A percentile compares a stretch with the other conserved stretches of the same genome.
Conservation (phyloP, 2,329 filamentous ascomycete species). For the Botrytis hyacinthi region DNA sequence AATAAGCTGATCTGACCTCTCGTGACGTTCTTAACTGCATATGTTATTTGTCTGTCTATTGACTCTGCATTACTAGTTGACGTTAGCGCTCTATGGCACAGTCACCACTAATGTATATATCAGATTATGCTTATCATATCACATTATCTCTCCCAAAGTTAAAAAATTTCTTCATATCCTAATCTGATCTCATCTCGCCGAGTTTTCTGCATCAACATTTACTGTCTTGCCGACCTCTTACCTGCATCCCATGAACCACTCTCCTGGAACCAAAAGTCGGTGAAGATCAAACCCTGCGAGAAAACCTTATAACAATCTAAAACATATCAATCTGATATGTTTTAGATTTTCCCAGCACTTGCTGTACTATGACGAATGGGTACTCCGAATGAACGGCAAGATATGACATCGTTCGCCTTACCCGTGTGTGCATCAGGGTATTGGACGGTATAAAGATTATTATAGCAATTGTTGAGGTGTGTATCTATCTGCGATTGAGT, state of each 20-base stretch:
- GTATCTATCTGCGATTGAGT: accelerated
- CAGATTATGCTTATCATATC: neutral
- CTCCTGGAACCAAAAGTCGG: constrained; percentile 18
- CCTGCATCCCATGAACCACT: constrained; percentile 11
- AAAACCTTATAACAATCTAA: neutral
- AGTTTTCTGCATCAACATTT: neutral
- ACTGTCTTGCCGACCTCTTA: neutral
- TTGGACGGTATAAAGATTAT: neutral
- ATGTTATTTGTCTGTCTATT: neutral
- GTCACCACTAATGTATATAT: neutral
- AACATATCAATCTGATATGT: neutral
- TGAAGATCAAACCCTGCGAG: neutral
- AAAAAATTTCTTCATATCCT: neutral
- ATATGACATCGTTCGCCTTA: neutral
- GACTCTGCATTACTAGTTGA: neutral
- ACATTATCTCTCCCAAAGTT: neutral
- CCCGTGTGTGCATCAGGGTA: neutral
- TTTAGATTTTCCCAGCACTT: neutral
- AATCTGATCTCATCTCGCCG: neutral
- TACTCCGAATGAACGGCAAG: neutral
- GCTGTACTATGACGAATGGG: neutral
- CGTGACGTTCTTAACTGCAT: neutral
- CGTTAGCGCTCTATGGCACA: neutral
- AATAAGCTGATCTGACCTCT: constrained; percentile 8
- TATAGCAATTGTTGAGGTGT: neutral